Percentiles rank a stretch among this genome's conserved stretches.
Conservation (phyloP, 108 stramenopile genomes). For the Schizochytrium sp. region DNA sequence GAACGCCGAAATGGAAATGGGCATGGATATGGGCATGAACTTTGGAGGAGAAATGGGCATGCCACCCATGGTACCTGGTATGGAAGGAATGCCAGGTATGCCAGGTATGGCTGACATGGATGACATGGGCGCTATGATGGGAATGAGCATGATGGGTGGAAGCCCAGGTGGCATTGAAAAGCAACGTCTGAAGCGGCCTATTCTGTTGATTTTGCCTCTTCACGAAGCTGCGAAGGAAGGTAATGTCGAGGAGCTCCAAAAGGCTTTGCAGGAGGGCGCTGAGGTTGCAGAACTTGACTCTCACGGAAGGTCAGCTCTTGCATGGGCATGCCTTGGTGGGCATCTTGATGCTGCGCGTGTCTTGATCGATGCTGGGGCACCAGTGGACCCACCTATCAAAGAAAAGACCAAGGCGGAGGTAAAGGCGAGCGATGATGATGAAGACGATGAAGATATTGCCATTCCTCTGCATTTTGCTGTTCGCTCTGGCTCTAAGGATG, state of each 20-base stretch:
- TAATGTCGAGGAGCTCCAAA: neutral
- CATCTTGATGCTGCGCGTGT: neutral
- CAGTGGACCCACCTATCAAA: neutral
- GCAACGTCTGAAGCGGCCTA: neutral
- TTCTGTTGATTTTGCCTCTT: neutral
- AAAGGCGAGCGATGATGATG: conserved; percentile 1
- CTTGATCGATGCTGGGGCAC: conserved; percentile 10
- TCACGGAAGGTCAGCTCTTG: conserved; percentile 30
- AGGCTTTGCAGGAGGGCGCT: neutral
- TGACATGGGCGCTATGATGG: neutral
- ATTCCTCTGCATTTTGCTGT: conserved; percentile 54
- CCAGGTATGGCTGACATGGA: neutral
- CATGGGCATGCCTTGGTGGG: conserved; percentile 43
- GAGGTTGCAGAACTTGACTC: conserved; percentile 26
- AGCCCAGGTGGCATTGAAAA: conserved; percentile 26
- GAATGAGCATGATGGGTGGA: neutral
- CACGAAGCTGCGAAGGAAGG: conserved; percentile 37
- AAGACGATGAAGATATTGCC: conserved; percentile 39
- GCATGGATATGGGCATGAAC: conserved; percentile 14
- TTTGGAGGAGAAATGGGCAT: neutral
- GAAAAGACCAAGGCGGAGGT: neutral
- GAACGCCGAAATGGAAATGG: conserved; percentile 18
- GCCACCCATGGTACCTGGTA: neutral
- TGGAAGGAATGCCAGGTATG: conserved; percentile 25
- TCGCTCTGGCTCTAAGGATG: neutral